These are phyloP conservation scores for Emericellopsis atlantica DNA, from an alignment of 2,329 filamentous ascomycete genomes.

Conservation along the genomic window DNA sequence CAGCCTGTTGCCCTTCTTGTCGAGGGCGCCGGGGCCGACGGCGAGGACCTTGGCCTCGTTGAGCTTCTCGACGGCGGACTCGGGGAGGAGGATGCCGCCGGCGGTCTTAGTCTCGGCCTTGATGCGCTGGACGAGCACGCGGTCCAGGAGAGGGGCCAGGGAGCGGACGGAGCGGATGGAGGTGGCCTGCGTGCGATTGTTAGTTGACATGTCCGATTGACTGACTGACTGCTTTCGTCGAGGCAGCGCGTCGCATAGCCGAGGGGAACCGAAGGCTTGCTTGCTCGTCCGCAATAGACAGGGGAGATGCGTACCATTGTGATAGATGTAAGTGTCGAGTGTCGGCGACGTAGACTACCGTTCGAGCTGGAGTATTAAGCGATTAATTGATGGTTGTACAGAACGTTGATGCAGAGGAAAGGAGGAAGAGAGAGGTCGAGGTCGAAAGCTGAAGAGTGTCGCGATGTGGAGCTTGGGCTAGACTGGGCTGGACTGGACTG, in stretches of 20 bases:
- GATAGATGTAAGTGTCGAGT: background rate
- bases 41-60: slow-evolving; percentile 96
- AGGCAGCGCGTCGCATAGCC: background rate
- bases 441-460: background rate
- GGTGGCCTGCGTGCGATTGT: slow-evolving; percentile 36
- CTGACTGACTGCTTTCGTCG: background rate
- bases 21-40: slow-evolving; percentile 77
- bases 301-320: slow-evolving; percentile 7
- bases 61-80: slow-evolving; percentile 93
- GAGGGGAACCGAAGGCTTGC: background rate
- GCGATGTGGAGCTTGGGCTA: slow-evolving; percentile 2
- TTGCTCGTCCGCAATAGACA: background rate
- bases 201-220: background rate
- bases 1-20: slow-evolving; percentile 82
- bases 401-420: background rate
- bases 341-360: background rate
- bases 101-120: slow-evolving; percentile 97
- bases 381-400: background rate
- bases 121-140: slow-evolving; percentile 93
- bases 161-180: slow-evolving; percentile 90
- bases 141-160: slow-evolving; percentile 92
- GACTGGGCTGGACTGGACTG: no score
- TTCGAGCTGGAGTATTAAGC: slow-evolving; percentile 6
- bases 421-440: slow-evolving; percentile 1
- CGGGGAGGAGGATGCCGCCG: slow-evolving; percentile 92